Evolutionary conservation across 2,329 filamentous ascomycete species (phyloP).

Genomic region (Hymenotorrendiella dingleyae): DNA sequence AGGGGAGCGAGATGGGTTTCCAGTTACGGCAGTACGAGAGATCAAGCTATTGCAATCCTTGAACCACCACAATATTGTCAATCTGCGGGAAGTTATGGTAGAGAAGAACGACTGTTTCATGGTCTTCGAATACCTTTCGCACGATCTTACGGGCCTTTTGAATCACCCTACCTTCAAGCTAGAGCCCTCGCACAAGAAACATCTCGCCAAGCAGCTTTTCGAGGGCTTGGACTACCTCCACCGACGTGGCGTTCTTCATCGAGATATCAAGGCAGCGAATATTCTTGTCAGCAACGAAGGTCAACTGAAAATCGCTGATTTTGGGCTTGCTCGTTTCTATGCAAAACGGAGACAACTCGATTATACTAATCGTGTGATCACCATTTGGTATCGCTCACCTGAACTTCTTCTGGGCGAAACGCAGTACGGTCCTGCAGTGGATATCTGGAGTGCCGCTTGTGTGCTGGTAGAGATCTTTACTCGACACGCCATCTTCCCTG

Average conservation of each 20-base stretch:
- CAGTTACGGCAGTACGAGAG: slow-evolving; percentile 83
- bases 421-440: slow-evolving; percentile 81
- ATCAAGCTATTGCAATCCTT: slow-evolving; percentile 88
- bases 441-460: slow-evolving; percentile 96
- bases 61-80: slow-evolving; percentile 75
- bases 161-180: slow-evolving; percentile 92
- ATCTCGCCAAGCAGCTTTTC: slow-evolving; percentile 88
- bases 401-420: slow-evolving; percentile 89
- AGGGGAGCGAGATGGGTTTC: slow-evolving; percentile 83
- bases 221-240: slow-evolving; percentile 92
- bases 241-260: slow-evolving; percentile 84
- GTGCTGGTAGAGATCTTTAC: slow-evolving; percentile 97
- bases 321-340: slow-evolving; percentile 93
- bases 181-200: slow-evolving; percentile 80
- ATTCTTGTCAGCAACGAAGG: slow-evolving; percentile 90
- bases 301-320: slow-evolving; percentile 88
- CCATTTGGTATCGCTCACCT: slow-evolving; percentile 93
- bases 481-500: slow-evolving; percentile 86
- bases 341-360: slow-evolving; percentile 86
- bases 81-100: slow-evolving; percentile 89
- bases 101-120: slow-evolving; percentile 99
- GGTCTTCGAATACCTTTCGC: slow-evolving; percentile 97
- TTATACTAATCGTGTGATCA: slow-evolving; percentile 98
- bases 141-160: slow-evolving; percentile 89
- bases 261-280: slow-evolving; percentile 97